These are phyloP conservation scores for Kodamaea alishanica DNA, from an alignment of 1,139 yeast species.

Conservation along the genomic window DNA sequence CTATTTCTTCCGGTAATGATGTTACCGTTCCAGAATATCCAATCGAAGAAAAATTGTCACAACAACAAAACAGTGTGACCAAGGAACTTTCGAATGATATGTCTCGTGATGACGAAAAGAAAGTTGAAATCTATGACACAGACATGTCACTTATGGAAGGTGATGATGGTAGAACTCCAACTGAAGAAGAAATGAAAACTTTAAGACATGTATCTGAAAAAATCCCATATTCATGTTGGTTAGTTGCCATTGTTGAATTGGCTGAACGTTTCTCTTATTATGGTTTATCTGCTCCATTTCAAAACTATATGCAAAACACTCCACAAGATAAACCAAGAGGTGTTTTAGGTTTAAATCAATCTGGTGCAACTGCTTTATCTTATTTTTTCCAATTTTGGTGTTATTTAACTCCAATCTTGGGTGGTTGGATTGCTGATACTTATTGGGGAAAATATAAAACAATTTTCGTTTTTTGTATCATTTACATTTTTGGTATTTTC, in stretches of 20 bases:
- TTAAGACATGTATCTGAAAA: constrained; percentile 41
- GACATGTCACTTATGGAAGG: constrained; percentile 7
- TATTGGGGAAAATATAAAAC: constrained; percentile 71
- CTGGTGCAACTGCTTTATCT: constrained; percentile 71
- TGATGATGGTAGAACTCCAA: constrained; percentile 29
- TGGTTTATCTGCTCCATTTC: constrained; percentile 73
- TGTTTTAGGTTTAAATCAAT: constrained; percentile 56
- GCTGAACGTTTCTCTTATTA: constrained; percentile 85
- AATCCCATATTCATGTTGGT: constrained; percentile 53
- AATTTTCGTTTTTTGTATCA: constrained; percentile 54
- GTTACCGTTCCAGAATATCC: no score
- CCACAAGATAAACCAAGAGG: constrained; percentile 52
- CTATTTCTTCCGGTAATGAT: no score
- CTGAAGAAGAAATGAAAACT: constrained; percentile 36
- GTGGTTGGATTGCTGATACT: constrained; percentile 75
- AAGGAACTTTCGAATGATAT: no score
- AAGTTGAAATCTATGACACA: no score
- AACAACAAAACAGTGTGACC: no score
- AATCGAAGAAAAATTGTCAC: no score
- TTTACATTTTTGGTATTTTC: constrained; percentile 62
- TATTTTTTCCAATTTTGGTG: constrained; percentile 82
- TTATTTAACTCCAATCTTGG: constrained; percentile 73
- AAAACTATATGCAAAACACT: constrained; percentile 67
- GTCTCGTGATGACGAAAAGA: no score
- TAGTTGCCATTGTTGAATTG: constrained; percentile 74